Conservation (phyloP, 2,329 filamentous ascomycete species). For the Beauveria sp. region DNA sequence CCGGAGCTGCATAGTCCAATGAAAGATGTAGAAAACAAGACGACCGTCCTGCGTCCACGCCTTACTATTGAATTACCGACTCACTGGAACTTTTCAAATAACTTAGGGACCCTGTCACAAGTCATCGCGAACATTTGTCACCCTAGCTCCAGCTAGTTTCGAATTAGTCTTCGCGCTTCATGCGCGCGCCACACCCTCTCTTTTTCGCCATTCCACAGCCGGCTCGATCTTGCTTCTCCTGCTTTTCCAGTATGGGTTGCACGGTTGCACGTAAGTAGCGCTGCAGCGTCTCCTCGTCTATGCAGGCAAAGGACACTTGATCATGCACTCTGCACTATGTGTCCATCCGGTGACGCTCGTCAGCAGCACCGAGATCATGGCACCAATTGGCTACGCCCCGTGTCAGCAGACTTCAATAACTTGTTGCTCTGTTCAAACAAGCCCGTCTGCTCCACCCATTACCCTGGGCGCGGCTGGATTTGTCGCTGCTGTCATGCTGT, state of each 20-base stretch:
- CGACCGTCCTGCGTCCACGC: no score
- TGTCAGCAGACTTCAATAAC: background rate
- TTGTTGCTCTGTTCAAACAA: background rate
- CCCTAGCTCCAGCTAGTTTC: background rate
- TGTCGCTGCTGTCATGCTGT: background rate
- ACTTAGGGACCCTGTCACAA: no score
- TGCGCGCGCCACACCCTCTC: background rate
- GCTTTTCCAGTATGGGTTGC: background rate
- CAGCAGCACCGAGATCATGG: background rate
- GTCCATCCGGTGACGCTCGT: background rate
- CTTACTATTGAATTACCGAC: no score
- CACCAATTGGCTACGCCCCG: background rate
- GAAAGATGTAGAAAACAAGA: no score
- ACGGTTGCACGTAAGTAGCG: background rate
- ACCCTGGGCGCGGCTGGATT: background rate
- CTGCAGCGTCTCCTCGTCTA: background rate
- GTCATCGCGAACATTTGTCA: no score
- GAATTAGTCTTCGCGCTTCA: background rate
- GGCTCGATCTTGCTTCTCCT: background rate
- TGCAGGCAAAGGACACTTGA: constrained; percentile 1
- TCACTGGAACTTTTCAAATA: no score
- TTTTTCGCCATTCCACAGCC: background rate
- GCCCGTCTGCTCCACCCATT: background rate
- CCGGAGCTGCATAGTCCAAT: no score
- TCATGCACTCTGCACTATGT: background rate